phyloP scores from a whole-genome alignment of 306 rosid species.

The Amphicarpaea edgeworthii region DNA sequence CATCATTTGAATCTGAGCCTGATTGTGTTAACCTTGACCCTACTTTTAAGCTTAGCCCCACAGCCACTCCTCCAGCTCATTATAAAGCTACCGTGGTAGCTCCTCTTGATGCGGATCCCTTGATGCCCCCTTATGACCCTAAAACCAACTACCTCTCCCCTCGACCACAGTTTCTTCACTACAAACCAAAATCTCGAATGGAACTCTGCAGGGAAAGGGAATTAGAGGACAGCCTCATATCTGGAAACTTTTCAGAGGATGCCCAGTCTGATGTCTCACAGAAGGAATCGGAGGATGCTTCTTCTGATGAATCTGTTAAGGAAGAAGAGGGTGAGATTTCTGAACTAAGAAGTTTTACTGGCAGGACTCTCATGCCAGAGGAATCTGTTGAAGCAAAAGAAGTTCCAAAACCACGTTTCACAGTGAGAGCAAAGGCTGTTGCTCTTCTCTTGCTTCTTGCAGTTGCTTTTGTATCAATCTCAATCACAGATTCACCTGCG shows the following conservation, averaged over 20 bases:
- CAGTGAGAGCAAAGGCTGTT: conserved; percentile 50
- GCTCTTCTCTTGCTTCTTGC: conserved; percentile 60
- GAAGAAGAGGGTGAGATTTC: conserved; percentile 49
- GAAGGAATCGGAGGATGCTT: conserved; percentile 65
- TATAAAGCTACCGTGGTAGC: conserved; percentile 45
- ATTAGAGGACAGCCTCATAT: conserved; percentile 61
- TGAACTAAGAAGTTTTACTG: conserved; percentile 42
- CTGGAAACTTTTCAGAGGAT: conserved; percentile 68
- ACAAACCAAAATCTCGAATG: conserved; percentile 69
- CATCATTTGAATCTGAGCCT: conserved; percentile 44
- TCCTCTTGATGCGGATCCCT: conserved; percentile 73
- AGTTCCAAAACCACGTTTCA: conserved; percentile 46
- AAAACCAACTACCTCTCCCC: conserved; percentile 85
- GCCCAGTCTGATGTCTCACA: conserved; percentile 58
- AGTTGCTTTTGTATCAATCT: conserved; percentile 52
- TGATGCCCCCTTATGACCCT: conserved; percentile 75
- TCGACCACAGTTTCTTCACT: conserved; percentile 87
- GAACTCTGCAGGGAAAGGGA: conserved; percentile 52
- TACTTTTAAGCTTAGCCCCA: conserved; percentile 75
- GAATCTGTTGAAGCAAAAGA: conserved; percentile 48
- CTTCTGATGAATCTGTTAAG: conserved; percentile 51
- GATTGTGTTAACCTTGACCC: conserved; percentile 76
- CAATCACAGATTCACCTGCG: conserved; percentile 46
- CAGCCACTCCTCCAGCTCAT: conserved; percentile 49
- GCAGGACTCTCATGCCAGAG: conserved; percentile 23